Percentiles rank a stretch among this genome's conserved stretches.
phyloP scores from a whole-genome alignment of 495 filamentous ascomycete genomes.

The Trichoderma parareesei region DNA sequence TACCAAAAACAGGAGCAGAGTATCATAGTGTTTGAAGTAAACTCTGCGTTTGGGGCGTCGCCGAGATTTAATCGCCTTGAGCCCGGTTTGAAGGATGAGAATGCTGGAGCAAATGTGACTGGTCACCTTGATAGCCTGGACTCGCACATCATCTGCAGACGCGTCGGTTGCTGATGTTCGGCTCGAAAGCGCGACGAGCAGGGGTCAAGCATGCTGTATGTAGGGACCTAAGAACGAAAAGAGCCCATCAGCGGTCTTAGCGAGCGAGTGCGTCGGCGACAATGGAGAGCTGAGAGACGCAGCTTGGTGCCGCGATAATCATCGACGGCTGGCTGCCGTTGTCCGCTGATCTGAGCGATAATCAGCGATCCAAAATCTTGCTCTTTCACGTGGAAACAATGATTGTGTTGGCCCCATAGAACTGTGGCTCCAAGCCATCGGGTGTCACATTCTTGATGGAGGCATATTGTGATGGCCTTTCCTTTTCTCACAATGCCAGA shows the following conservation, averaged over 20 bases:
- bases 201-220: not conserved
- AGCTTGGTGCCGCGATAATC: no score
- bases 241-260: no score
- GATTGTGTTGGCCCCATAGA: no score
- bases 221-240: not conserved
- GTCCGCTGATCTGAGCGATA: no score
- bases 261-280: no score
- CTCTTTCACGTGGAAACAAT: no score
- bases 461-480: not conserved
- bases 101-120: not conserved
- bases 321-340: no score
- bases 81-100: no score
- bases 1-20: not conserved
- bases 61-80: not conserved
- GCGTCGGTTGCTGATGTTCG: not conserved
- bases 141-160: not conserved
- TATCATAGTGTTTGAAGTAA: not conserved
- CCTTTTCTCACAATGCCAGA: not conserved
- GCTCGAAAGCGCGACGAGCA: not conserved
- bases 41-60: not conserved
- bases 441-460: not conserved
- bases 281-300: no score
- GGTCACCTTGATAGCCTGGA: not conserved
- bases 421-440: no score
- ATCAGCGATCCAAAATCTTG: no score